Evolutionary conservation across 2,329 filamentous ascomycete species (phyloP).

Genomic region (Beauveria sp.): DNA sequence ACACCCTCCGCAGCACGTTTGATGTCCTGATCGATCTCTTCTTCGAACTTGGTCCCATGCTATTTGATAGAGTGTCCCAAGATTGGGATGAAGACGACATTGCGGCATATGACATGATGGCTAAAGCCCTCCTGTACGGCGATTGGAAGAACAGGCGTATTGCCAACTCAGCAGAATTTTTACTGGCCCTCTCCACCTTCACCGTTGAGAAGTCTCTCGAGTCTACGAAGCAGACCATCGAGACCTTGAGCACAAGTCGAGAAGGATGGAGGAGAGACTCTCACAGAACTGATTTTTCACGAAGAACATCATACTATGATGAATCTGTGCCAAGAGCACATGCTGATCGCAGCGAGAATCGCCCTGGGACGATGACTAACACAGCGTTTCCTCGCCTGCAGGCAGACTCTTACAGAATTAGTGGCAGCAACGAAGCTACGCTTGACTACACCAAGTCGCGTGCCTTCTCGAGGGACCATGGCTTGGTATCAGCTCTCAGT

Average conservation of each 20-base stretch:
- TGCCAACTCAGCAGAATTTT: slow-evolving; percentile 1
- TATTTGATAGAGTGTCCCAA: background rate
- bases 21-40: background rate
- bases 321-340: background rate
- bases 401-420: background rate
- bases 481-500: background rate
- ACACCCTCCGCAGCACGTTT: background rate
- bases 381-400: background rate
- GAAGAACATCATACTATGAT: background rate
- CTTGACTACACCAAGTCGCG: background rate
- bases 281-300: background rate
- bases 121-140: background rate
- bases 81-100: slow-evolving; percentile 6
- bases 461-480: background rate
- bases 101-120: background rate
- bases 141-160: slow-evolving; percentile 2
- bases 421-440: background rate
- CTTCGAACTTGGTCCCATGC: background rate
- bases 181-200: background rate
- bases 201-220: background rate
- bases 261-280: background rate
- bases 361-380: background rate
- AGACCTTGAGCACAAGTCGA: background rate
- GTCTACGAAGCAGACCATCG: background rate
- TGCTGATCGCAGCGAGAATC: background rate